Evolutionary conservation across 441 rosid genomes (phyloP), one percentile per base, ranked within the genome.

Genomic region (Cnidoscolus chayamansa): DNA sequence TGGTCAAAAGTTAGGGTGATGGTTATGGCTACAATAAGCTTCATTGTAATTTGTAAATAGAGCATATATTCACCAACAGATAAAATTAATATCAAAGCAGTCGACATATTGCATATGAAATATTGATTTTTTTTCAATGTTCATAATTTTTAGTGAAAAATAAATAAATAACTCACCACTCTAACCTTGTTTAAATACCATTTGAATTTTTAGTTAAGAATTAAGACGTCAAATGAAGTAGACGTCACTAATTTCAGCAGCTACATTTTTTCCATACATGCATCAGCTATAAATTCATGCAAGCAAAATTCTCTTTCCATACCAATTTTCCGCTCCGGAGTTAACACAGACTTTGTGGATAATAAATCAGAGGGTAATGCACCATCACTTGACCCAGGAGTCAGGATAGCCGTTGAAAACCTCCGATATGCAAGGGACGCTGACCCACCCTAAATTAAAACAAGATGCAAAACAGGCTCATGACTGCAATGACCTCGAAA

Each of bases 351-450:
- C 82, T 80, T 82, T 30, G 76, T 11, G 17, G 82, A 81, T 77
- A 94, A 77, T 45, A 94, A 82, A 72, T 87, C 85, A 62, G 87
- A 82, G 40, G 97, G 96, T 78, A 91, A 86, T 17, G 75, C 58
- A 76, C 77, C 84, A 73, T 78, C 81, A 59, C 79, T 81, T 5
- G 91, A 83, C 72, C 82, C 83, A 48, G 90, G 86, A 72, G 88
- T 92, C 77, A 87, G 50, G 45, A 85, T 57, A 31, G 82, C 75
- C 17, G 91, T 79, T 0, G 89, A 85, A 65, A 89, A 76, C 79
- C 80, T 85, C 72, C 89, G 81, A 66, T 40, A 47, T 40, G 82
- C 76, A 62, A 82, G 40, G 65, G 77, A 85, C 76, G 81, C 66
- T 31, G 75, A 63, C 56, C 80, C 86, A 4, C 73, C 79, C 97